These are phyloP conservation scores for Cryptococcus sp. DNA, from an alignment of 1,284 basidiomycete genomes.

Conservation along the genomic window DNA sequence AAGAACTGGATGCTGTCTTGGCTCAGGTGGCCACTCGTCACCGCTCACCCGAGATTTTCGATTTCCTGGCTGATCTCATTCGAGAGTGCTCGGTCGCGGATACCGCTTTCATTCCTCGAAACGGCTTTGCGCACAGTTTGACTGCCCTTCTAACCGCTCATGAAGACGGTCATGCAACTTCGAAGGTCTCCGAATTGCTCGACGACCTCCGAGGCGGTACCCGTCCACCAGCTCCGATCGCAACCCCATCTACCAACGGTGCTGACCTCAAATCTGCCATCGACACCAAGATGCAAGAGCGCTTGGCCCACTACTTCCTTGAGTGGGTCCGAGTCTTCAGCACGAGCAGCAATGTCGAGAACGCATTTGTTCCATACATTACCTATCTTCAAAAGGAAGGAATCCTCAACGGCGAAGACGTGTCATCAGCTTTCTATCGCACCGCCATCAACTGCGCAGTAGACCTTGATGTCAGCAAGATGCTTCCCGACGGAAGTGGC, in stretches of 20 bases:
- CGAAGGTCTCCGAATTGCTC: constrained; percentile 48
- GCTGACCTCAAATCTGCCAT: constrained; percentile 37
- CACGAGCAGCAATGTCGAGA: constrained; percentile 78
- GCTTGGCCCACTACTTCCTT: constrained; percentile 61
- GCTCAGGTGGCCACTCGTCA: constrained; percentile 79
- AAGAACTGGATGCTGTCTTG: constrained; percentile 85
- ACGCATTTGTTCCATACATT: constrained; percentile 96
- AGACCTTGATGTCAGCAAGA: constrained; percentile 84
- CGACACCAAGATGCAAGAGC: constrained; percentile 55
- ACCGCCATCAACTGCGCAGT: constrained; percentile 96
- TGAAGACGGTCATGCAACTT: constrained; percentile 40
- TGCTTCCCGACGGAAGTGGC: constrained; percentile 69
- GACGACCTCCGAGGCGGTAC: constrained; percentile 40
- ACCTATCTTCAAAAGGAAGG: constrained; percentile 94
- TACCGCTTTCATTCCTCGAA: constrained; percentile 71
- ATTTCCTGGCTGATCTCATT: constrained; percentile 81
- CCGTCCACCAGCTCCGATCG: constrained; percentile 33
- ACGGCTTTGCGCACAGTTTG: constrained; percentile 77
- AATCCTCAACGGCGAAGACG: constrained; percentile 92
- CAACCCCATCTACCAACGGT: constrained; percentile 55
- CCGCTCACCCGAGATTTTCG: constrained; percentile 73
- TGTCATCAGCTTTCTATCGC: constrained; percentile 97
- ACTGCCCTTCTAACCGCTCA: constrained; percentile 70
- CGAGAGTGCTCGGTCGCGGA: constrained; percentile 81
- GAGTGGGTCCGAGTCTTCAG: constrained; percentile 92